phyloP scores from a whole-genome alignment of 2,329 filamentous ascomycete genomes.

The Emericellopsis atlantica region DNA sequence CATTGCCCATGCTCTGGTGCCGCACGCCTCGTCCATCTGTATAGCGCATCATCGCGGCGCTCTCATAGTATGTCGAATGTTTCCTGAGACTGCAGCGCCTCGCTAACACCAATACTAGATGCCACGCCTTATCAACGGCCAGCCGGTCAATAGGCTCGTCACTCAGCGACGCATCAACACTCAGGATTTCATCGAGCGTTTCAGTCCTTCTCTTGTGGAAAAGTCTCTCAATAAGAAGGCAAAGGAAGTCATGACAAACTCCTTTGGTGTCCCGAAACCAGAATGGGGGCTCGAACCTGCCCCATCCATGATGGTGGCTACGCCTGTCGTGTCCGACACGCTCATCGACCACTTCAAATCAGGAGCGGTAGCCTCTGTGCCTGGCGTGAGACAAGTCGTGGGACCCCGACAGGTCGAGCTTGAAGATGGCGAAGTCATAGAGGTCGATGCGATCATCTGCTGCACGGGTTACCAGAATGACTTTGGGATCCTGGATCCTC shows the following conservation, averaged over 20 bases:
- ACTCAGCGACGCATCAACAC: slow-evolving; percentile 18
- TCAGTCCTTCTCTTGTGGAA: slow-evolving; percentile 7
- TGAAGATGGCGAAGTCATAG: slow-evolving; percentile 12
- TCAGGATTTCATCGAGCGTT: slow-evolving; percentile 13
- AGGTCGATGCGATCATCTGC: slow-evolving; percentile 17
- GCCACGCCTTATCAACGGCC: slow-evolving; percentile 17
- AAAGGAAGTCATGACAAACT: neutral
- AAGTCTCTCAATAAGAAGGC: slow-evolving; percentile 10
- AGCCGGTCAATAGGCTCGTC: slow-evolving; percentile 18
- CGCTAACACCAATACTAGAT: slow-evolving; percentile 7
- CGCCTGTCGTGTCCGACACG: slow-evolving; percentile 14
- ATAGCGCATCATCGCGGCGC: slow-evolving; percentile 2
- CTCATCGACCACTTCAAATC: slow-evolving; percentile 19
- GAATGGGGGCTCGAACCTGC: slow-evolving; percentile 15
- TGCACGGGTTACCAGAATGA: slow-evolving; percentile 21
- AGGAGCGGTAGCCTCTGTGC: slow-evolving; percentile 19
- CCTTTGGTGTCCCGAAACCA: slow-evolving; percentile 10
- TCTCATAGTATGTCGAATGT: neutral
- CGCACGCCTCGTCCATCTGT: slow-evolving; percentile 4
- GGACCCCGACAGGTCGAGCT: slow-evolving; percentile 14
- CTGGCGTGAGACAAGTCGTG: slow-evolving; percentile 10
- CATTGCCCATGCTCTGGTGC: slow-evolving; percentile 15
- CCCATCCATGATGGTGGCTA: slow-evolving; percentile 9
- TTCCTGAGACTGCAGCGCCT: too few relatives aligned
- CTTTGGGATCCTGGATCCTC: slow-evolving; percentile 13